Evolutionary conservation across 345 rosid genomes (phyloP).

Genomic region (Garcia nutans): DNA sequence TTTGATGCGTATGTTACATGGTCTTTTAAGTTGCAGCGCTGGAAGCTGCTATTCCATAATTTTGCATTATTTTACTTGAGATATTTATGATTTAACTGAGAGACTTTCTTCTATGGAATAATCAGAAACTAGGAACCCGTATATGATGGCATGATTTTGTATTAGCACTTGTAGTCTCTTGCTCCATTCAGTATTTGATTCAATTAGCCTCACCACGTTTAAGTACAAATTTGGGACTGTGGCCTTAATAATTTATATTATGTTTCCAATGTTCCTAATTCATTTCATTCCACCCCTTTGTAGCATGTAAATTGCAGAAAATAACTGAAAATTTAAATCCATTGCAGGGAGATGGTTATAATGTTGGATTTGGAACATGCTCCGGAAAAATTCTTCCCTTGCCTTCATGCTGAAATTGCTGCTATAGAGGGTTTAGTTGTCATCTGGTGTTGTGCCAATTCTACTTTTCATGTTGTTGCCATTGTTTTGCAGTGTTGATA

Average conservation of each 20-base stretch:
- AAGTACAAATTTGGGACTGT: background rate
- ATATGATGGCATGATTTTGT: background rate
- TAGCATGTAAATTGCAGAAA: background rate
- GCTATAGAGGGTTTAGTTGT: background rate
- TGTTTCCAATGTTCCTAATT: background rate
- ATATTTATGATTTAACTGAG: background rate
- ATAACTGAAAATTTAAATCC: slow-evolving; percentile 9
- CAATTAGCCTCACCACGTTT: background rate
- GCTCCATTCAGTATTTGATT: background rate
- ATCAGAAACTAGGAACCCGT: background rate
- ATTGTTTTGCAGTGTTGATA: background rate
- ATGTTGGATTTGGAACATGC: slow-evolving; percentile 87
- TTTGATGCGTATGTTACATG: background rate
- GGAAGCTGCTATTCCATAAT: background rate
- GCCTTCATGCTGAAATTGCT: background rate
- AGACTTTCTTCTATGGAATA: background rate
- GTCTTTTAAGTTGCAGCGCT: background rate
- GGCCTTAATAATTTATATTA: background rate
- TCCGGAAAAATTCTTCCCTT: slow-evolving; percentile 70
- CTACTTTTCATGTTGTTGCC: background rate
- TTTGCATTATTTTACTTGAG: background rate
- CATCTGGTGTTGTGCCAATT: background rate
- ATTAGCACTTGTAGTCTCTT: background rate
- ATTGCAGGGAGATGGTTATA: slow-evolving; percentile 85
- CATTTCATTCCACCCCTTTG: background rate